Evolutionary conservation across 768 basidiomycete genomes (phyloP), one percentile per base, ranked within the genome.

Genomic region (Boletus vermiculosoides): DNA sequence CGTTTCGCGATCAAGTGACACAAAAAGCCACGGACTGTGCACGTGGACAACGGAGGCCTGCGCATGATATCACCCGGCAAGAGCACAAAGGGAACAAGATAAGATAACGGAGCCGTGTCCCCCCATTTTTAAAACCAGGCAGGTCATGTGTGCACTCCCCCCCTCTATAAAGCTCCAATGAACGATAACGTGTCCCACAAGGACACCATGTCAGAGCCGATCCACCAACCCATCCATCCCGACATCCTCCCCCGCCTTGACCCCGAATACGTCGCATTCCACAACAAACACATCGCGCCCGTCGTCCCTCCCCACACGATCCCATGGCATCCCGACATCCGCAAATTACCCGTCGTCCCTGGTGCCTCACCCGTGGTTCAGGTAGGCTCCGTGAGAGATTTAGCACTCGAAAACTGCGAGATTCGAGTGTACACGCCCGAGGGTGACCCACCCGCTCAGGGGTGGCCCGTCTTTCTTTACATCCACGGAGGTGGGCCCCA

Each of bases 401-500:
- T 80, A 47, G 66, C 75, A 33, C 60, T 86, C 47, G 73, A 70
- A 15, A 73, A 82, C 41, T 82, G 80, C 50, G 76, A 78, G 41
- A 76, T 87, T 45, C 79, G 87, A n/a, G 80, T 80, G 5, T 88
- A 85, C 66, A 85, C 82, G 1, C 88, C 88, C 0, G 76, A 81
- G 44, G 82, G 83, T 0, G 42, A 55, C 0, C 60, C 74, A 0
- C 84, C 86, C 0, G 63, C 62, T 2, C 71, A 70, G 2, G 87
- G 87, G 7, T 88, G 87, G 87, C 87, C 86, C 0, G 80, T 85
- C 1, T 80, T 89, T 53, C 78, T 90, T 20, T 90, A 79, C 74
- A 86, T 85, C 64, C 88, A 89, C 59, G 88, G 88, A 56, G 88
- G 87, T n/a, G n/a, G n/a, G n/a, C n/a, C n/a, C n/a, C n/a, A n/a